Conservation (phyloP, 1,284 basidiomycete species). For the Cutaneotrichosporon cutaneum region DNA sequence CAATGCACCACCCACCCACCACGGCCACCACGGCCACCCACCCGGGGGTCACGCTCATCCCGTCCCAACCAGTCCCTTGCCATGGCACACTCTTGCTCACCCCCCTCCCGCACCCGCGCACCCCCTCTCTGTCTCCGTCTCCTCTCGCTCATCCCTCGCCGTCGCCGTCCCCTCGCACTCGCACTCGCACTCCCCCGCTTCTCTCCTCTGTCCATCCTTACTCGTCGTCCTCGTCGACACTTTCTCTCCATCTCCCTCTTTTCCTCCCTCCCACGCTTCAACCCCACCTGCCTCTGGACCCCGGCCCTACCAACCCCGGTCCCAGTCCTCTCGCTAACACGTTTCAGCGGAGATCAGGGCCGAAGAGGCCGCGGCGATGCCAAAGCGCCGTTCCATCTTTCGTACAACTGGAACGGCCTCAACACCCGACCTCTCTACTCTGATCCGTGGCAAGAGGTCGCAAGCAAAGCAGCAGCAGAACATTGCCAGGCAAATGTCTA, state of each 20-base stretch:
- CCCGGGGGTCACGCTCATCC: too few relatives aligned
- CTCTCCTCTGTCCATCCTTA: neutral
- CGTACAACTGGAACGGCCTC: constrained; percentile 81
- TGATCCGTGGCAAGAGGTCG: constrained; percentile 66
- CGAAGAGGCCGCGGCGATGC: constrained; percentile 25
- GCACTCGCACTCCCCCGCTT: neutral
- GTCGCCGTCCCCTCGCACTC: neutral
- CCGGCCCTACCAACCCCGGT: neutral
- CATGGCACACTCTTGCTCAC: too few relatives aligned
- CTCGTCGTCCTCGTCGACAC: neutral
- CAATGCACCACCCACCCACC: too few relatives aligned
- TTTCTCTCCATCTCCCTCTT: neutral
- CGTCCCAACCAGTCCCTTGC: too few relatives aligned
- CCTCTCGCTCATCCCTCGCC: neutral
- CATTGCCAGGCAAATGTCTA: constrained; percentile 54
- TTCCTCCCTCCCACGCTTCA: neutral
- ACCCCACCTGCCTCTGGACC: neutral
- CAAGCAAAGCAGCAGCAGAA: constrained; percentile 13
- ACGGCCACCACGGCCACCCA: too few relatives aligned
- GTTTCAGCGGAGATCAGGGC: constrained; percentile 31
- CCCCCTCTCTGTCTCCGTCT: neutral
- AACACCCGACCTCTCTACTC: constrained; percentile 80
- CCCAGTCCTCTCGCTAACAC: neutral
- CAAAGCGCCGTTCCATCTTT: constrained; percentile 76
- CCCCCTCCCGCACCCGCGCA: too few relatives aligned